Conservation (phyloP, 1,139 yeast species). For the Geotrichum cucujoidarum region DNA sequence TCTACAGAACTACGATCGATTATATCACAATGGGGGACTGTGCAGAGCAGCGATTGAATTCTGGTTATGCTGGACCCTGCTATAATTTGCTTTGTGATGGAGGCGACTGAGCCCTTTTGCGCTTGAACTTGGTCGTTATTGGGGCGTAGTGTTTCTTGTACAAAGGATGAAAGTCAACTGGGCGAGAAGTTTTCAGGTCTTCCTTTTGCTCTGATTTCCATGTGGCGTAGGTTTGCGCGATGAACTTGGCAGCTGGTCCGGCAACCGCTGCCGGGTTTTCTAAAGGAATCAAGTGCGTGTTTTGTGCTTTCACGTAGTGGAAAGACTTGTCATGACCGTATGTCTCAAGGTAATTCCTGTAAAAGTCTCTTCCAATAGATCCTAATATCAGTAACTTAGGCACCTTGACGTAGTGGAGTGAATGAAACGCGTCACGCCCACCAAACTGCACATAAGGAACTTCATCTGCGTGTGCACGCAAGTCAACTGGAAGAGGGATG, state of each 20-base stretch:
- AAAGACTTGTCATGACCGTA: slow-evolving; percentile 3
- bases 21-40: too few relatives aligned
- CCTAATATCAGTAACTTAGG: slow-evolving; percentile 17
- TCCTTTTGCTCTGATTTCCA: slow-evolving; percentile 6
- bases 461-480: slow-evolving; percentile 2
- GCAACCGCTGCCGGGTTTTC: slow-evolving; percentile 9
- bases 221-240: background rate
- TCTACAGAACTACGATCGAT: too few relatives aligned
- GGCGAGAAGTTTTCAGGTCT: slow-evolving; percentile 7
- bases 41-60: too few relatives aligned
- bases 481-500: slow-evolving; percentile 9
- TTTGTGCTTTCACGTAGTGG: background rate
- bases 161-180: slow-evolving; percentile 10
- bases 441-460: slow-evolving; percentile 2
- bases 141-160: slow-evolving; percentile 3
- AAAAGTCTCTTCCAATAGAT: background rate
- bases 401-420: background rate
- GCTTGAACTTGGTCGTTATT: background rate
- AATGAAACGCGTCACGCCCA: background rate
- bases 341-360: background rate
- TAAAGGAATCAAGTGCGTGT: slow-evolving; percentile 12
- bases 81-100: too few relatives aligned
- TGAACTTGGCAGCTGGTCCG: background rate
- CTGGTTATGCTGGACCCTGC: too few relatives aligned
- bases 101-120: too few relatives aligned